These are phyloP conservation scores for Phytophthora chlamydospora DNA, from an alignment of 352 stramenopile species.

Conservation along the genomic window DNA sequence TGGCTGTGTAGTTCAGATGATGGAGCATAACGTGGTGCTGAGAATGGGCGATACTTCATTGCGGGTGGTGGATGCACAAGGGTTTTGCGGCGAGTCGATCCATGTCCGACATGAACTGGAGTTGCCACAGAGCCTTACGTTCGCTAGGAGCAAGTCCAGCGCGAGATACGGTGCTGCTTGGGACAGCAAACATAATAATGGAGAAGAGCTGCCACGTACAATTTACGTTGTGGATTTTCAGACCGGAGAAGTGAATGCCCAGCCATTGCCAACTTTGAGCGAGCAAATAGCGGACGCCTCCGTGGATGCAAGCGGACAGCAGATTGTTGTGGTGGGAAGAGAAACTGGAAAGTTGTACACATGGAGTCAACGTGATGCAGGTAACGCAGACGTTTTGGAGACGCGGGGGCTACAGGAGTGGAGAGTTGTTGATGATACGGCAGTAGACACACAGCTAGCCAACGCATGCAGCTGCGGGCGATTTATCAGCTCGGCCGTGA, in stretches of 20 bases:
- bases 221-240: constrained; percentile 28
- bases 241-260: constrained; percentile 10
- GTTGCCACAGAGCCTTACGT: constrained; percentile 10
- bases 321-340: constrained; percentile 19
- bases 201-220: background rate
- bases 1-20: constrained; percentile 7
- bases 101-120: constrained; percentile 10
- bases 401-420: constrained; percentile 1
- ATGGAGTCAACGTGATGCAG: constrained; percentile 6
- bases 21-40: constrained; percentile 12
- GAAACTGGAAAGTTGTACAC: constrained; percentile 11
- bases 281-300: constrained; percentile 25
- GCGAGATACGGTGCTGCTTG: constrained; percentile 9
- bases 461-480: constrained; percentile 10
- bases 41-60: constrained; percentile 3
- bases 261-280: constrained; percentile 1
- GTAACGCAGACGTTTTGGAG: background rate
- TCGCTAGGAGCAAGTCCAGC: background rate
- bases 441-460: background rate
- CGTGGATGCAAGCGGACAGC: constrained; percentile 14
- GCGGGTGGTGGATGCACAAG: constrained; percentile 14
- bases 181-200: background rate
- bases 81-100: constrained; percentile 19
- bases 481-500: constrained; percentile 28
- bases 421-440: constrained; percentile 8